Percentiles rank a stretch among this genome's conserved stretches.
These are phyloP conservation scores for Pseudopediastrum boryanum DNA, from an alignment of 139 green algal genomes.

Conservation along the genomic window DNA sequence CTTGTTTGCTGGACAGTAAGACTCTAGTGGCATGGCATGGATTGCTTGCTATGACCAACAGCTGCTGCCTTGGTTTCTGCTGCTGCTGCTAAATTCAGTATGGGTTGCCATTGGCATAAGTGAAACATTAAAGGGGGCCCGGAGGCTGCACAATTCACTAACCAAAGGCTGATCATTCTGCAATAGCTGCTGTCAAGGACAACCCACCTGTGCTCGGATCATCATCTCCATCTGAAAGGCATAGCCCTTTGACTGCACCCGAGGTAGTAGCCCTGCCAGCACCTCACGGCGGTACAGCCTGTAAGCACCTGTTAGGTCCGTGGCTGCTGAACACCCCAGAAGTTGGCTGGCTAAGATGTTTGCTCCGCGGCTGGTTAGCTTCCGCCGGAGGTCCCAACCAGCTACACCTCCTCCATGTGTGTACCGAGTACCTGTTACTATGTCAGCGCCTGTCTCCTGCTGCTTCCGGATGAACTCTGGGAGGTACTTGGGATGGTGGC, in stretches of 20 bases:
- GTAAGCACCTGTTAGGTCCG: constrained; percentile 94
- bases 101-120: no score
- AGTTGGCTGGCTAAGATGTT: constrained; percentile 89
- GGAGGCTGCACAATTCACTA: neutral
- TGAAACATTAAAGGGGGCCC: no score
- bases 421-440: constrained; percentile 94
- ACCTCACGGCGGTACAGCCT: constrained; percentile 78
- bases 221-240: constrained; percentile 99
- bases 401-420: constrained; percentile 78
- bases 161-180: neutral
- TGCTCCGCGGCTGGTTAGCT: constrained; percentile 89
- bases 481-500: constrained; percentile 81
- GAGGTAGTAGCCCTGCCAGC: constrained; percentile 61
- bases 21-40: no score
- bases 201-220: constrained; percentile 73
- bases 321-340: constrained; percentile 50
- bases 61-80: no score
- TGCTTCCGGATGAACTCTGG: constrained; percentile 52
- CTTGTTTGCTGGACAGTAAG: no score
- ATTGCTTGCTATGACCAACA: no score
- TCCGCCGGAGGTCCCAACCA: constrained; percentile 90
- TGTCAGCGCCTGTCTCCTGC: constrained; percentile 66
- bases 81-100: no score
- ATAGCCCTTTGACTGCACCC: constrained; percentile 62
- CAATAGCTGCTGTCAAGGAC: no score